Base-by-base conservation (phyloP, 2,329 filamentous ascomycete species). In the Fusarium mexicanum region DNA sequence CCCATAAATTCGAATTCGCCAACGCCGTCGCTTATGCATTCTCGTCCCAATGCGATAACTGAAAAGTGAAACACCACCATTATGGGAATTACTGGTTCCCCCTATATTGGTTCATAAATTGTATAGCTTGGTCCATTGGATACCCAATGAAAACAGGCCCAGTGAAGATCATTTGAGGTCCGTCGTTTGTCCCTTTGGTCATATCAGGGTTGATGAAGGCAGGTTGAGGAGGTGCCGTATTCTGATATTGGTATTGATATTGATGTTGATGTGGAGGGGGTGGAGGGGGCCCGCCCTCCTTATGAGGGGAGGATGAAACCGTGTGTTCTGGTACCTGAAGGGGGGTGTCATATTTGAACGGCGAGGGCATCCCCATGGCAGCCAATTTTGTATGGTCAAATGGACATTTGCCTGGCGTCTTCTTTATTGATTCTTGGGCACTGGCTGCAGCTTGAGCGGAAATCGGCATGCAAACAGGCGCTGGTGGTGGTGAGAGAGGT, bases 71-170 rank as follows among this genome's bases (percentile, higher is more conserved):
- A 33, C 33, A 59, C 61, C 60, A 59, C 47, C 69, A 59, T 53
- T 65, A 51, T 41, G 61, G 58, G 41, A 55, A 35, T 80, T 54
- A 79, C 73, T 76, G 74, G 55, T 64, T 74, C 62, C 77, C 76
- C 77, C 80, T 86, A 67, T 86, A 88, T 63, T 90, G 87, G 75
- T 93, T 91, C 85, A 97, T 88, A 59, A 97, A 88, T 62, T 90
- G 87, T 31, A 94, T 89, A n/a, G 94, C 93, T 80, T 97, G 92
- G 68, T 97, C 94, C 70, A 94, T 89, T 16, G 92, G 91, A 79
- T 98, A 98, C 0, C 96, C 96, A 77, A 98, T 94, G 79, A 98
- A 98, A 1, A 98, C 95, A 0, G 96, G 96, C 0, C 96, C 96
- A 14, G 94, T 97, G 79, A 98, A 98, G 1, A 97, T 87, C 89